Base-by-base conservation (phyloP, 2,329 filamentous ascomycete genomes). In the Xylariaceae sp. region DNA sequence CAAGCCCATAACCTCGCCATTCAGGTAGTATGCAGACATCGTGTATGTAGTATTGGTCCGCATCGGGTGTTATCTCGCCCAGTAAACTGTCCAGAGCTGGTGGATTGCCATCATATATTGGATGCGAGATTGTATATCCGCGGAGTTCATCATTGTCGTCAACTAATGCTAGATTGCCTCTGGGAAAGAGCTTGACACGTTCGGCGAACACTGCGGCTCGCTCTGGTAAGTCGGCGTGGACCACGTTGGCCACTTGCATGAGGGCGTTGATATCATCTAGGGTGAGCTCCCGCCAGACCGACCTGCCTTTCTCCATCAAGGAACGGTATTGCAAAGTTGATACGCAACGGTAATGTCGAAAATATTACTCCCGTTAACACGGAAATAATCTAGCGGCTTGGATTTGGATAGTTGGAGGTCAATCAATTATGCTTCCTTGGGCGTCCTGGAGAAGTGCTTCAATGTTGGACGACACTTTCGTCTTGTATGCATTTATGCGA, bases 1-100 rank as follows among this genome's bases (percentile, higher is more conserved):
- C 70, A 9, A 56, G 53, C 1, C 69, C 67, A 2, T 42, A 48
- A 1, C 67, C 65, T 11, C 69, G 66, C 4, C 61, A 53, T 14
- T 36, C 42, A 1, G 63, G 63, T 10, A 69, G 50, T 33, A 73
- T 54, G 17, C 64, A 69, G 6, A 73, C 45, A 50, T 72, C 70
- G 54, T 72, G 70, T 16, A 73, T 66, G 52, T 72, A 72, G 46
- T 69, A 72, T 55, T 70, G 65, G 48, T 70, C 61, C 16, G 66
- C 68, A 6, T 66, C 59, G 1, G 46, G 28, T 1, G 64, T 28
- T 18, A 71, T 66, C 31, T 54, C 48, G 3, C 62, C 62, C 1
- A 72, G 61, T 14, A 66, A 42, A n/a, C 41, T 60, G 52, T 70
- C 57, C 4, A 72, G 60, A 2, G 62, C 61, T 0, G 70, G 70